Percentiles rank a stretch among this genome's conserved stretches.
These are phyloP conservation scores for Zancudomyces culisetae DNA, from an alignment of 371 early-diverging fungal genomes.

Conservation along the genomic window DNA sequence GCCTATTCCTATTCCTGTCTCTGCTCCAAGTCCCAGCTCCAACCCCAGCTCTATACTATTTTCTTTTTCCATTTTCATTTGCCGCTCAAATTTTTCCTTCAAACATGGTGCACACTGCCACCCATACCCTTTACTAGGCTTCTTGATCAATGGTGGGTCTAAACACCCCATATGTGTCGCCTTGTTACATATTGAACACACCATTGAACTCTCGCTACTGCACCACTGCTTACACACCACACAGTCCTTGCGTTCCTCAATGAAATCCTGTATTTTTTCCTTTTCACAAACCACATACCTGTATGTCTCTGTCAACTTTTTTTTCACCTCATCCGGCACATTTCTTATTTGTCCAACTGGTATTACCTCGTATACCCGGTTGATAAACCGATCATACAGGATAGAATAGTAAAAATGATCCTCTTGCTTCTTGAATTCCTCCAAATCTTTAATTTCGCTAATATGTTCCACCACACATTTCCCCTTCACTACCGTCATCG, in stretches of 20 bases:
- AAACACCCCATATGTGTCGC: conserved; percentile 56
- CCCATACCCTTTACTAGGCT: conserved; percentile 60
- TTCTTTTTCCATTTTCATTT: neutral
- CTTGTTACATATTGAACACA: conserved; percentile 47
- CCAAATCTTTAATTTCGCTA: conserved; percentile 31
- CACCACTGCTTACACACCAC: conserved; percentile 61
- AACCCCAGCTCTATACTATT: neutral
- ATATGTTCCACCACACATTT: conserved; percentile 55
- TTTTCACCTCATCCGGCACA: conserved; percentile 46
- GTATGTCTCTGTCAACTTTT: conserved; percentile 42
- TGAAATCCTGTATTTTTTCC: conserved; percentile 53
- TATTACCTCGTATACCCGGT: conserved; percentile 67
- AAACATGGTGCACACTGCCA: conserved; percentile 63
- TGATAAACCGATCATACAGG: conserved; percentile 72
- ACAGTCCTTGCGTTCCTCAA: conserved; percentile 48
- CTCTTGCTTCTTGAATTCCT: conserved; percentile 14
- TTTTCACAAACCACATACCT: conserved; percentile 66
- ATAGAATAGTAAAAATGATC: conserved; percentile 69
- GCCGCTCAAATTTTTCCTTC: conserved; percentile 2
- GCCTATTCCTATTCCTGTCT: neutral
- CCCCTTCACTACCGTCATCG: conserved; percentile 59
- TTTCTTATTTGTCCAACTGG: conserved; percentile 58
- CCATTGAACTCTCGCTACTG: conserved; percentile 30
- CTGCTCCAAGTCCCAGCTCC: neutral
- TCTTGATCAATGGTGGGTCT: conserved; percentile 47